Percentiles rank a stretch among this genome's conserved stretches.
phyloP scores from a whole-genome alignment of 2,329 filamentous ascomycete genomes.

The Capronia americana region DNA sequence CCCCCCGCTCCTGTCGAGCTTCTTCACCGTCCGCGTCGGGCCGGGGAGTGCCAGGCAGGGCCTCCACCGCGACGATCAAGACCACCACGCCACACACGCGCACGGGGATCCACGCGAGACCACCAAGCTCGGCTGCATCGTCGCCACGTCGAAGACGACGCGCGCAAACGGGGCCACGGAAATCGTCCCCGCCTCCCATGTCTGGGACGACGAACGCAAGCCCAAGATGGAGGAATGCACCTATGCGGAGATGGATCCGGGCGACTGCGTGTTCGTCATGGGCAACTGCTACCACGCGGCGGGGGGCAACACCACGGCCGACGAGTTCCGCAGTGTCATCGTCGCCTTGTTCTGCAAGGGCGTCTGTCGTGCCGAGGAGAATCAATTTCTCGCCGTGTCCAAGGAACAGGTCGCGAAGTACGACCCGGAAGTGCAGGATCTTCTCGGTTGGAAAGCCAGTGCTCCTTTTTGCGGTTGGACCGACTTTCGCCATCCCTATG shows the following conservation, averaged over 20 bases:
- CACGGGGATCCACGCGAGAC: constrained; percentile 18
- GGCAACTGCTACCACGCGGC: constrained; percentile 12
- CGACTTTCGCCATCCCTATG: constrained; percentile 1
- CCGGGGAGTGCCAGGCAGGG: constrained; percentile 15
- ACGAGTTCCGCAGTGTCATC: constrained; percentile 12
- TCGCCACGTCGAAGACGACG: constrained; percentile 4
- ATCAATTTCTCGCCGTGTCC: constrained; percentile 12
- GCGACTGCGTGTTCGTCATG: constrained; percentile 10
- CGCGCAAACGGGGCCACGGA: not conserved
- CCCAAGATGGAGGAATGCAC: not conserved
- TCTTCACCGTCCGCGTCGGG: constrained; percentile 19
- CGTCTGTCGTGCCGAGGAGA: constrained; percentile 12
- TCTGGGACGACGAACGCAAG: constrained; percentile 3
- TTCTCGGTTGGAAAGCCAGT: constrained; percentile 3
- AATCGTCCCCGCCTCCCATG: constrained; percentile 4
- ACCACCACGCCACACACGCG: constrained; percentile 17
- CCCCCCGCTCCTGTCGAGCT: constrained; percentile 11
- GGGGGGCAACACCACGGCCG: constrained; percentile 5
- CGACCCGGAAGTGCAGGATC: constrained; percentile 10
- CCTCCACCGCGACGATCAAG: constrained; percentile 17
- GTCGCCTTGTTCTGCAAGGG: constrained; percentile 12
- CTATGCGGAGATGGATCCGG: not conserved
- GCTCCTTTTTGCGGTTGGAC: constrained; percentile 1
- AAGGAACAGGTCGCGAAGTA: not conserved
- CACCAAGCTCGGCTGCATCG: constrained; percentile 14